Base-by-base conservation (phyloP, 75 land plant genomes). In the Pinus taeda region DNA sequence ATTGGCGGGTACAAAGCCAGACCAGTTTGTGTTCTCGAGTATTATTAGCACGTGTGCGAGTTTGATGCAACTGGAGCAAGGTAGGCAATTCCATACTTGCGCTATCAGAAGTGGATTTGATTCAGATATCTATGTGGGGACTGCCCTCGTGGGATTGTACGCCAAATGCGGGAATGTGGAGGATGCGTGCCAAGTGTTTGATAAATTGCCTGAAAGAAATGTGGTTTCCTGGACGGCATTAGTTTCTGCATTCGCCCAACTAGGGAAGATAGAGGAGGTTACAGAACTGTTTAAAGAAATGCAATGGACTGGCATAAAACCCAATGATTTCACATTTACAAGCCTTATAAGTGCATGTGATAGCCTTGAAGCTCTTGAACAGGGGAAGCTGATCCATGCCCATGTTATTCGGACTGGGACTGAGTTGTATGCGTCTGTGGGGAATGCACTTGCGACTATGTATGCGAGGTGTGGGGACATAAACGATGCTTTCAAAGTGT, bases 21-120 rank as follows among this genome's bases (percentile, higher is more conserved):
- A 91, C 77, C 83, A 85, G 49, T 84, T 83, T 57, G 84, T 92
- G 15, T 87, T 81, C 20, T 83, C 88, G 0, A 83, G 88, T 45
- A 74, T 85, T 21, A 69, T 91, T 36, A 87, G 83, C 57, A 72
- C 75, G 18, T 84, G 81, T 64, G 77, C 74, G 2, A 57, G 66
- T 3, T 81, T 84, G 21, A 66, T 57, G 17, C 63, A 76, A 8
- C 69, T 77, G 42, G 56, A 79, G 21, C 73, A 66, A 57, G 85
- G 88, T n/a, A 86, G 61, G 79, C 79, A 78, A 80, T 69, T 86
- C 26, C 88, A 86, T 76, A 74, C 77, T 55, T 76, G 36, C 57
- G 74, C 81, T 37, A 33, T 83, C n/a, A 83, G 22, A 73, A 59
- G 60, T 60, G 88, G 84, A 30, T 81, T 79, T 64, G 85, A 83